phyloP scores from a whole-genome alignment of 345 rosid genomes.

The Dimocarpus longan region DNA sequence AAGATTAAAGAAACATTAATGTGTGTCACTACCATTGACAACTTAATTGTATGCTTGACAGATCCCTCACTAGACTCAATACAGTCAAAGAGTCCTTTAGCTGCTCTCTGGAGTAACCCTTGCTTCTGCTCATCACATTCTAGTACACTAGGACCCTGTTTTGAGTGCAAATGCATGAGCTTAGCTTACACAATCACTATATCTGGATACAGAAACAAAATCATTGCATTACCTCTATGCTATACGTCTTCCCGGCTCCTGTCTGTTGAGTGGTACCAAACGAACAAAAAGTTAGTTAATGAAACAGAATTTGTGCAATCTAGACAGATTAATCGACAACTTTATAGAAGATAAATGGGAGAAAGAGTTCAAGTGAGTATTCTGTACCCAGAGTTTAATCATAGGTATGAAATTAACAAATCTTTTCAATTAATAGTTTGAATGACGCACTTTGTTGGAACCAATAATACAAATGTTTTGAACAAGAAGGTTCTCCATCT shows the following conservation, averaged over 20 bases:
- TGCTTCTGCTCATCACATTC: conserved; percentile 57
- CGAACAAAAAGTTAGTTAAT: conserved; percentile 6
- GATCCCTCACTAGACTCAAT: conserved; percentile 47
- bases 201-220: not conserved
- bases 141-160: conserved; percentile 67
- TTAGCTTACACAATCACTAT: not conserved
- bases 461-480: too few relatives aligned
- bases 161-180: conserved; percentile 12
- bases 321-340: conserved; percentile 5
- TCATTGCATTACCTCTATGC: conserved; percentile 68
- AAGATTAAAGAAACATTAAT: not conserved
- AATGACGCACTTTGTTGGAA: too few relatives aligned
- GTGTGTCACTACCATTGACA: conserved; percentile 68
- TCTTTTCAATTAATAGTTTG: too few relatives aligned
- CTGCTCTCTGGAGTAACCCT: conserved; percentile 77
- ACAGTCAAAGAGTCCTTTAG: conserved; percentile 64
- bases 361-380: not conserved
- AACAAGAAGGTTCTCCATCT: not conserved
- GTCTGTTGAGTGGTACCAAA: conserved; percentile 54
- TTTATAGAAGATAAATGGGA: not conserved
- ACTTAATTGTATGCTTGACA: conserved; percentile 51
- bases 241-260: conserved; percentile 90
- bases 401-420: not conserved
- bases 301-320: not conserved
- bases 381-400: not conserved